Base-by-base conservation (phyloP, 495 filamentous ascomycete genomes). In the Extremus antarcticus region DNA sequence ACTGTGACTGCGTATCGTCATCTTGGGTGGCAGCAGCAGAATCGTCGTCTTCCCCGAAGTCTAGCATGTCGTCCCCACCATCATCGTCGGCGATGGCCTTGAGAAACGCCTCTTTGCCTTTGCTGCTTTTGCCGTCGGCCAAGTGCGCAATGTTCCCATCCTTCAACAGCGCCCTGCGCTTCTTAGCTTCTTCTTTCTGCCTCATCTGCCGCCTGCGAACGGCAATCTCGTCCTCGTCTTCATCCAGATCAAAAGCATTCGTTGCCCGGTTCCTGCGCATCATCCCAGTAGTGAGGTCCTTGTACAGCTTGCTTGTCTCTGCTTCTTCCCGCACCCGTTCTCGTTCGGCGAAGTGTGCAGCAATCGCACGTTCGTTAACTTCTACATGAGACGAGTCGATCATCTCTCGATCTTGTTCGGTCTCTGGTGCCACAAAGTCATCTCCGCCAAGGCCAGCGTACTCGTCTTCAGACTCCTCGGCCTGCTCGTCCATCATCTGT, bases 391-490 rank as follows among this genome's bases (percentile, higher is more conserved):
- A 72, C 59, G 91, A 84, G 65, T 98, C 90, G 63, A 97, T 92
- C 80, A 97, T 92, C 67, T 88, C 86, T 57, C 85, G 81, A 53
- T 87, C 73, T 56, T 84, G 78, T 39, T 79, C 78, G 47, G 85
- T 78, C 54, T 88, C 87, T 38, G 84, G 83, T 21, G 74, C 80
- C 48, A 82, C 85, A 39, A 89, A 88, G 56, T 98, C 94, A 48
- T 91, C 90, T 41, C 92, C 92, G 46, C 94, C 94, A 40, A 97
- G 74, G 1, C 94, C 94, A 29, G 90, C 92, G 65, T 95, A 99
- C 67, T 99, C 92, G 66, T 99, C 92, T 66, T 97, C 94, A 0
- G 94, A 97, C 73, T 99, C 92, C 61, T 92, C 88, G 39, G 92
- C 92, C 63, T 92, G 88, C 58, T 97, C 92, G 56, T 97, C 79